phyloP scores from a whole-genome alignment of 129 eudicot genomes.

The Tagetes erecta region DNA sequence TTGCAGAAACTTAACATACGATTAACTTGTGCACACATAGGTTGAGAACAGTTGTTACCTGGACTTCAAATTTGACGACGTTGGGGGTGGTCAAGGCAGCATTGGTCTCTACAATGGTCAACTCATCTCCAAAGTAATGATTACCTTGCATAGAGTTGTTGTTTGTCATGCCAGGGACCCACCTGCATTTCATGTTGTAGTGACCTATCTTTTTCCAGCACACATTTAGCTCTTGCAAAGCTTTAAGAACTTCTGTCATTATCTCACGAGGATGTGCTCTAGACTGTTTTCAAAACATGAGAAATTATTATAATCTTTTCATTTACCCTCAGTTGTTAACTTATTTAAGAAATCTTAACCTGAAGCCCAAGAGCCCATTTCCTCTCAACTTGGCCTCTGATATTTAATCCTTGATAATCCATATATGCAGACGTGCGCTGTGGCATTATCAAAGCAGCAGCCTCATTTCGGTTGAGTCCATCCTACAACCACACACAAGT shows the following conservation, averaged over 20 bases:
- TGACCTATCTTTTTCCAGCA: constrained; percentile 97
- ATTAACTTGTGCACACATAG: constrained; percentile 2
- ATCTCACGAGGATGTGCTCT: constrained; percentile 97
- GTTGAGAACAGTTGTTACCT: constrained; percentile 47
- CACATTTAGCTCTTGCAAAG: constrained; percentile 89
- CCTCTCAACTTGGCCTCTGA: constrained; percentile 70
- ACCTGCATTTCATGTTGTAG: constrained; percentile 96
- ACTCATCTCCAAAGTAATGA: constrained; percentile 76
- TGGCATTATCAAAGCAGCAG: constrained; percentile 48
- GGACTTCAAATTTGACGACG: constrained; percentile 91
- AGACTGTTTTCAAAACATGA: constrained; percentile 52
- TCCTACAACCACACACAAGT: constrained; percentile 44
- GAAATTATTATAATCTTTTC: background rate
- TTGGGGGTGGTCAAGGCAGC: constrained; percentile 44
- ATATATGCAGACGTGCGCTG: constrained; percentile 57
- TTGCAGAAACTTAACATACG: background rate
- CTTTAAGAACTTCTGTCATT: constrained; percentile 92
- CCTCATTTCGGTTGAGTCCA: constrained; percentile 54
- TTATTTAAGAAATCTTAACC: constrained; percentile 42
- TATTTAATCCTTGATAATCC: constrained; percentile 73
- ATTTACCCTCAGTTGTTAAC: background rate
- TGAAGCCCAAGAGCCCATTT: constrained; percentile 99
- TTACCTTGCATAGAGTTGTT: constrained; percentile 46
- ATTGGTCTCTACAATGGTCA: constrained; percentile 64
- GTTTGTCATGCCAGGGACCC: constrained; percentile 38